Conservation (phyloP, 306 rosid species). For the Prunus padus region DNA sequence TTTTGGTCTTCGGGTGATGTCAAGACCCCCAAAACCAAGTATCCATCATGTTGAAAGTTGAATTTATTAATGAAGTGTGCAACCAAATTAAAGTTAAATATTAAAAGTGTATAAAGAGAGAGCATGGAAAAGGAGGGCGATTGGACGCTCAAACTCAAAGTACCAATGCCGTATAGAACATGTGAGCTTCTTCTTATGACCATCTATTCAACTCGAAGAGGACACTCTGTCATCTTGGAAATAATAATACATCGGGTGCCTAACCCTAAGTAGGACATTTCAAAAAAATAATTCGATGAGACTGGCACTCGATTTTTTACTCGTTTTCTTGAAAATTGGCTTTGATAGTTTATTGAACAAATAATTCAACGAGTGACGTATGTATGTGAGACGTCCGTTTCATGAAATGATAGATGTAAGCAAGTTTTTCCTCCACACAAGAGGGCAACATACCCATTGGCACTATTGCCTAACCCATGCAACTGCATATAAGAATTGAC, state of each 20-base stretch:
- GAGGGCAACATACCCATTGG: no score
- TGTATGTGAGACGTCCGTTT: no score
- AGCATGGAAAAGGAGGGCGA: background rate
- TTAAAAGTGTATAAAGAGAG: no score
- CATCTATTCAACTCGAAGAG: conserved; percentile 30
- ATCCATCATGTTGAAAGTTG: conserved; percentile 12
- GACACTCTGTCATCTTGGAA: conserved; percentile 1
- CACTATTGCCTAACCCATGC: no score
- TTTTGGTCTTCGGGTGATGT: background rate
- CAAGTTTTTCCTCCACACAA: no score
- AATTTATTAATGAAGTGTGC: conserved; percentile 54
- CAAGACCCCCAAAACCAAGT: background rate
- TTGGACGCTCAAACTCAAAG: conserved; percentile 12
- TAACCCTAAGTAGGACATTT: background rate
- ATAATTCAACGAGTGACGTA: background rate
- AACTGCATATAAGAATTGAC: no score
- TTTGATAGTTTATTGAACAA: conserved; percentile 8
- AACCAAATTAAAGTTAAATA: background rate
- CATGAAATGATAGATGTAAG: no score
- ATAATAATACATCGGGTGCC: background rate
- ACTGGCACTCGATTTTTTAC: conserved; percentile 18
- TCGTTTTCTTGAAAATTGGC: background rate
- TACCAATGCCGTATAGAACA: conserved; percentile 37
- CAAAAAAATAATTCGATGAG: background rate
- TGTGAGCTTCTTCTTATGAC: conserved; percentile 25